Evolutionary conservation across 1,284 basidiomycete species (phyloP), one percentile per base, ranked within the genome.

Genomic region (Ustilago loliicola): DNA sequence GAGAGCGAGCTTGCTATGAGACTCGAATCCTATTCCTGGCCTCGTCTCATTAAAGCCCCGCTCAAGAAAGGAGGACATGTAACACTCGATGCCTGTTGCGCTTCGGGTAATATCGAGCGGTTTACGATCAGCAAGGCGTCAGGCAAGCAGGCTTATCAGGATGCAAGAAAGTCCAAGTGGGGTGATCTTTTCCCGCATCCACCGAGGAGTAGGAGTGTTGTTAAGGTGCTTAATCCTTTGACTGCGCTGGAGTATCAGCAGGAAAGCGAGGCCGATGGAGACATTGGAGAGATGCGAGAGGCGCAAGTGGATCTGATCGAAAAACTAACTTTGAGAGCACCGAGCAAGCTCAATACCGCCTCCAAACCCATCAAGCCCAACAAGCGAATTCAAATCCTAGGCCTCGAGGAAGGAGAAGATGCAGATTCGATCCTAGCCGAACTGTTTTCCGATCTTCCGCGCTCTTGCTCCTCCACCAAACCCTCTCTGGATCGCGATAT

Each of bases 111-210:
- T 86, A 93, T 98, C 65, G 92, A 95, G 89, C 92, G 96, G 4
- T 89, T 96, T 86, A 97, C 93, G 2, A 91, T 97, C 50, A 92
- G 96, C 2, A 94, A 92, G 82, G 95, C 94, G 0, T 93, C 95
- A 87, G 96, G 96, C 9, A 96, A 94, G 86, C 96, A 98, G 84
- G 90, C 91, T 0, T 99, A 92, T 85, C 95, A 98, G 83, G 97
- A 99, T 85, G 95, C 96, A 1, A 91, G 96, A 52, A 98, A 98
- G 87, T 91, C 93, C 0, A 88, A 87, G 23, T 98, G 96, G 95
- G 97, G 97, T 13, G 97, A 99, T 86, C 89, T 94, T 13, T 98
- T 97, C 87, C 96, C 97, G 4, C 95, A 98, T 50, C 62, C 74
- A 1, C 23, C 65, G 3, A 54, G 69, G 1, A 17, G 38, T 13